Percentiles rank a stretch among this genome's conserved stretches.
These are phyloP conservation scores for Podila minutissima DNA, from an alignment of 192 early-diverging fungal species.

Conservation along the genomic window DNA sequence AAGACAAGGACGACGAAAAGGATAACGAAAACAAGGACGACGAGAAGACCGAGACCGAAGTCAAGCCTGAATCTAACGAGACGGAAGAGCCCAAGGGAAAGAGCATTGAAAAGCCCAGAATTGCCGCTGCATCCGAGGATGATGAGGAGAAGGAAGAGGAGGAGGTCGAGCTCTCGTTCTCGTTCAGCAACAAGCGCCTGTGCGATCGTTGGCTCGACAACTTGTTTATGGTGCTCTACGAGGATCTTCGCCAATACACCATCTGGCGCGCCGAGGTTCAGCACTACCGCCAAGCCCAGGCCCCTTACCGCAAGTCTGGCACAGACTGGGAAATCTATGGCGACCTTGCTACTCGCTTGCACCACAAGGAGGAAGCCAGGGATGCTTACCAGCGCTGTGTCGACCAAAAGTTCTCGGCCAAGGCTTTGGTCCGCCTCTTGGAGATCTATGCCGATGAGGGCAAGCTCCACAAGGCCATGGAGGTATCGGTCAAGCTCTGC, in stretches of 20 bases:
- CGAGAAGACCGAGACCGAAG: conserved; percentile 22
- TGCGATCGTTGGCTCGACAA: conserved; percentile 99
- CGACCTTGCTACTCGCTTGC: conserved; percentile 88
- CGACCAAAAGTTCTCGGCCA: conserved; percentile 92
- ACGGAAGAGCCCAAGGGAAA: conserved; percentile 36
- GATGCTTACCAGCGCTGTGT: conserved; percentile 90
- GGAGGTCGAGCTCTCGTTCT: conserved; percentile 67
- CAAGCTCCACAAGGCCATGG: conserved; percentile 82
- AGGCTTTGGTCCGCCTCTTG: conserved; percentile 88
- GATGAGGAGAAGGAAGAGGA: conserved; percentile 36
- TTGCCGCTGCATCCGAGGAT: conserved; percentile 40
- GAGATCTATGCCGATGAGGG: conserved; percentile 84
- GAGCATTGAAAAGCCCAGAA: conserved; percentile 59
- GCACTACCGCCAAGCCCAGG: conserved; percentile 76
- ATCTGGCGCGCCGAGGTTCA: conserved; percentile 89
- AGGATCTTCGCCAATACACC: conserved; percentile 94
- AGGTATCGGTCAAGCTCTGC: conserved; percentile 84
- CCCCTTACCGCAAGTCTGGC: conserved; percentile 91
- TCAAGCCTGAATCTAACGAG: conserved; percentile 9
- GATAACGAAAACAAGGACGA: conserved; percentile 53
- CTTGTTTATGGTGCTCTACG: conserved; percentile 98
- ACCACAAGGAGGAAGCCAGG: conserved; percentile 89
- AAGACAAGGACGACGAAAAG: conserved; percentile 53
- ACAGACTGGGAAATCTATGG: conserved; percentile 99
- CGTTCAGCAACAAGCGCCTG: conserved; percentile 93